Conservation (phyloP, 371 early-diverging fungal genomes). For the Lichtheimia ramosa region DNA sequence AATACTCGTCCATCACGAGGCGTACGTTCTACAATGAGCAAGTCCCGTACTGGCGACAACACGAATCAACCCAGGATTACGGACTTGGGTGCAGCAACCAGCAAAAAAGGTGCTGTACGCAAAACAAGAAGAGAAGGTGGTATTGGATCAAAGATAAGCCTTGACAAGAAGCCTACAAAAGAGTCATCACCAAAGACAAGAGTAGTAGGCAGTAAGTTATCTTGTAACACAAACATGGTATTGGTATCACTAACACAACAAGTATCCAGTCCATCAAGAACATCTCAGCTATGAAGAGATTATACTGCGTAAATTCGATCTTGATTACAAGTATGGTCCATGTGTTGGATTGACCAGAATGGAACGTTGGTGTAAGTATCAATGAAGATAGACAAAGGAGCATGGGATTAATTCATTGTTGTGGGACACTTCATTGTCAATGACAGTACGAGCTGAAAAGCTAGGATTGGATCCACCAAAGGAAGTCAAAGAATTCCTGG, state of each 20-base stretch:
- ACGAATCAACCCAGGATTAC: background rate
- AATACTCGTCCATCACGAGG: background rate
- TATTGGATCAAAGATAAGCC: background rate
- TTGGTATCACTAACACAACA: background rate
- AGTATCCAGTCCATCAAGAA: conserved; percentile 49
- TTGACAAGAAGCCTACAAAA: background rate
- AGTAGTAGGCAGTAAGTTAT: background rate
- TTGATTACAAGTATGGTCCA: conserved; percentile 42
- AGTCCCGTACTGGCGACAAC: too few relatives aligned
- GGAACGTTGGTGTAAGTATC: conserved; percentile 46
- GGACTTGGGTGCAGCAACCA: background rate
- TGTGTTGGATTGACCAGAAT: conserved; percentile 43
- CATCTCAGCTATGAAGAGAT: conserved; percentile 35
- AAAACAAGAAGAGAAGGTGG: background rate
- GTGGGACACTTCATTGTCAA: background rate
- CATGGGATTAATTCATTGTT: background rate
- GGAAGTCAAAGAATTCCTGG: conserved; percentile 23
- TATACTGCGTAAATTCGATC: conserved; percentile 43
- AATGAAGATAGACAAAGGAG: background rate
- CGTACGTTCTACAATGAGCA: too few relatives aligned
- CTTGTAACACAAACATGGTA: background rate
- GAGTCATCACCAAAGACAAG: background rate
- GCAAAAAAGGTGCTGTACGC: background rate
- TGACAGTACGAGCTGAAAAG: conserved; percentile 4
- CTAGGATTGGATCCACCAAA: conserved; percentile 40